Evolutionary conservation across 352 stramenopile genomes (phyloP).

Genomic region (Globisporangium paroecandrum): DNA sequence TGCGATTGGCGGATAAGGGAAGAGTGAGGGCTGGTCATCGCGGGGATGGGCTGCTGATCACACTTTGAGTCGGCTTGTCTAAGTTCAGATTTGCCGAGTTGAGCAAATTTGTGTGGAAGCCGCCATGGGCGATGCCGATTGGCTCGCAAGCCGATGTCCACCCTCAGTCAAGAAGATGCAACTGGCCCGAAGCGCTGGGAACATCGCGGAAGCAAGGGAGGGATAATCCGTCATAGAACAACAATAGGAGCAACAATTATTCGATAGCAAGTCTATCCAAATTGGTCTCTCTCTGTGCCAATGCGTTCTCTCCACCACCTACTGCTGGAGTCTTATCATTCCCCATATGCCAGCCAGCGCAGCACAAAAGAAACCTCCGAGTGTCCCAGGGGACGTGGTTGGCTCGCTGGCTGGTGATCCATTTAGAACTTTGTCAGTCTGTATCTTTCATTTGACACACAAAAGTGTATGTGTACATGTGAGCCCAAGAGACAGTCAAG

Average conservation of each 20-base stretch:
- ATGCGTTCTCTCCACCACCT: not conserved
- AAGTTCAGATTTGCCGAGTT: not conserved
- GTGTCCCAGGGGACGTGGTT: not conserved
- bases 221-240: not conserved
- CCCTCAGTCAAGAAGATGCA: not conserved
- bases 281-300: too few species aligned
- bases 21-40: not conserved
- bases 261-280: too few species aligned
- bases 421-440: too few species aligned
- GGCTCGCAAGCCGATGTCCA: slow-evolving; percentile 10
- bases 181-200: slow-evolving; percentile 7
- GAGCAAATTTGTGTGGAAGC: slow-evolving; percentile 5
- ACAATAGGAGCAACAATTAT: not conserved
- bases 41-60: not conserved
- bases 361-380: not conserved
- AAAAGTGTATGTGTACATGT: not conserved
- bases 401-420: not conserved
- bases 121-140: not conserved
- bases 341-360: not conserved
- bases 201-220: not conserved
- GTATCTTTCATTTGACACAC: not conserved
- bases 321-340: not conserved
- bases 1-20: not conserved
- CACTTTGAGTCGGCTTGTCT: not conserved
- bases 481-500: not conserved